phyloP scores from a whole-genome alignment of 441 rosid species.

The Raphanus hybrid region DNA sequence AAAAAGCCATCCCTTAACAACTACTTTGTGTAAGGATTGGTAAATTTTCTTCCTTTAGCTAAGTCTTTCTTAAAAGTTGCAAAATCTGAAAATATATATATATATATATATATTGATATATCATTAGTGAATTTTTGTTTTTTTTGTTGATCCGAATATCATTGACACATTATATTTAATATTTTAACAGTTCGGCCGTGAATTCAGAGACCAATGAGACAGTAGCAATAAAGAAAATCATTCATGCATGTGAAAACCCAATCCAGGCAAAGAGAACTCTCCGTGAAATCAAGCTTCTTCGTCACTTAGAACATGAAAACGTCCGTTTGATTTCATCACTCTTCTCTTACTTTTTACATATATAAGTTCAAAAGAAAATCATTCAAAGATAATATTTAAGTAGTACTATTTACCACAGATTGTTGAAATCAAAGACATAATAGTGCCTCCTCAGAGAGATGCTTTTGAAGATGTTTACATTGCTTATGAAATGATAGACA shows the following conservation, averaged over 20 bases:
- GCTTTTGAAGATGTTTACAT: slow-evolving; percentile 81
- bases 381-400: slow-evolving; percentile 6
- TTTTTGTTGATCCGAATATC: background rate
- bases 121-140: background rate
- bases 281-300: slow-evolving; percentile 93
- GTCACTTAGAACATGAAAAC: slow-evolving; percentile 90
- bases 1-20: background rate
- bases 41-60: too few species aligned
- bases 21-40: background rate
- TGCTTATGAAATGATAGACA: slow-evolving; percentile 81
- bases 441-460: slow-evolving; percentile 80
- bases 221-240: slow-evolving; percentile 85
- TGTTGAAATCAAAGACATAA: slow-evolving; percentile 85
- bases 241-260: slow-evolving; percentile 73
- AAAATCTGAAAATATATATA: background rate
- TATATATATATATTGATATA: too few species aligned
- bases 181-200: slow-evolving; percentile 59
- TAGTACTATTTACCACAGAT: slow-evolving; percentile 56
- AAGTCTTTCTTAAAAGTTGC: background rate
- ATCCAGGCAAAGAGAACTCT: slow-evolving; percentile 89
- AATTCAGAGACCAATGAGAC: slow-evolving; percentile 78
- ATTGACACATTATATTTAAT: background rate
- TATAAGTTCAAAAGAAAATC: background rate
- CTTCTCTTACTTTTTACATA: background rate
- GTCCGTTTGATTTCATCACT: slow-evolving; percentile 55